Percentiles rank a stretch among this genome's conserved stretches.
Evolutionary conservation across 2,329 filamentous ascomycete species (phyloP).

Genomic region (Magnaporthiopsis rhizophila): DNA sequence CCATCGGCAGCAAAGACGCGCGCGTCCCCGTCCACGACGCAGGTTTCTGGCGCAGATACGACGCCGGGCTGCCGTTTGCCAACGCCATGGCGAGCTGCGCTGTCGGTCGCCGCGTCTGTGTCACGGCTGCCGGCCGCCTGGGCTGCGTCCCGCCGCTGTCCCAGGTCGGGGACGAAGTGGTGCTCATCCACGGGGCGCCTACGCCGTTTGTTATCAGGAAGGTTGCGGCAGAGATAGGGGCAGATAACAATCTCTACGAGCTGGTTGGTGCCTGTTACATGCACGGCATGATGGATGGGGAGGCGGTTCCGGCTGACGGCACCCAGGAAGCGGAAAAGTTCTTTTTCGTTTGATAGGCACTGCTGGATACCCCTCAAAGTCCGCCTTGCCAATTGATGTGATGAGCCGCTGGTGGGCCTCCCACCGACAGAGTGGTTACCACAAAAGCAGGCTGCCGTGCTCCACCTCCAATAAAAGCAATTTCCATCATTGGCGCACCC

Average conservation of each 20-base stretch:
- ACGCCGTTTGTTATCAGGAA: background rate
- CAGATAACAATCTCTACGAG: background rate
- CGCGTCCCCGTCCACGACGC: background rate
- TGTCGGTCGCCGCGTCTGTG: background rate
- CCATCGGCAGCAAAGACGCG: background rate
- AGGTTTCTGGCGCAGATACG: background rate
- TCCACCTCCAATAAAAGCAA: background rate
- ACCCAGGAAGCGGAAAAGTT: background rate
- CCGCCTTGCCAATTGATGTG: no score
- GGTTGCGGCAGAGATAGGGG: background rate
- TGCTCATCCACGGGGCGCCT: background rate
- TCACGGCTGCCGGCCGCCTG: background rate
- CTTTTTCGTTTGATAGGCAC: background rate
- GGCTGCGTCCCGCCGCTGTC: background rate
- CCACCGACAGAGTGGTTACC: background rate
- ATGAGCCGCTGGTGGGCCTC: background rate
- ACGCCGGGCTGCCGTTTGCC: background rate
- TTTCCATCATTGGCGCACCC: no score
- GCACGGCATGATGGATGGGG: slow-evolving; percentile 2
- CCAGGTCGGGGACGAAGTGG: slow-evolving; percentile 1
- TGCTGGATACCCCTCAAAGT: background rate
- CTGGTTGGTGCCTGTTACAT: slow-evolving; percentile 1
- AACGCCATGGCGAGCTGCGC: background rate
- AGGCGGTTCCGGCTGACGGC: background rate
- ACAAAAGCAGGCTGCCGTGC: background rate